Evolutionary conservation across 257 asterid species (phyloP).

Genomic region (Capsicum chinense): DNA sequence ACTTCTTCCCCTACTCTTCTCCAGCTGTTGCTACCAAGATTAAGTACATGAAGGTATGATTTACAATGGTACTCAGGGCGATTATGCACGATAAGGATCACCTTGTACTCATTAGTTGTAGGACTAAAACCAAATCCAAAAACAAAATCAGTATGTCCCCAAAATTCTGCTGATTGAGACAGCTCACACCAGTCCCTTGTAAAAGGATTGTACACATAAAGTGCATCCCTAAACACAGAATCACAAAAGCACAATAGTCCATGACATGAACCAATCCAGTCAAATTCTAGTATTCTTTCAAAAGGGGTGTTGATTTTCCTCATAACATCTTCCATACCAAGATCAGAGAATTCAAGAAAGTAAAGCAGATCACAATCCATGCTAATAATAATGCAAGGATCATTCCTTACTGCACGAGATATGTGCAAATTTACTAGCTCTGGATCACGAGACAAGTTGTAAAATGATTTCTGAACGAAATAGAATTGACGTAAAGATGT

Average conservation of each 20-base stretch:
- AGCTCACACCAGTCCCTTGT: no score
- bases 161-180: no score
- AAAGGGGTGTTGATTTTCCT: constrained; percentile 40
- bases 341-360: constrained; percentile 40
- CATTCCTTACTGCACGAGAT: constrained; percentile 26
- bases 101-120: no score
- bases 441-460: not conserved
- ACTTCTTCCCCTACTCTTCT: not conserved
- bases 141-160: no score
- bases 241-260: no score
- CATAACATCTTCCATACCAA: not conserved
- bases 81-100: no score
- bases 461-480: constrained; percentile 37
- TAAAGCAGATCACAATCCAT: constrained; percentile 40
- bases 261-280: no score
- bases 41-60: constrained; percentile 40
- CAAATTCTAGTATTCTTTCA: not conserved
- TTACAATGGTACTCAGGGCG: not conserved
- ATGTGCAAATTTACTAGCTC: constrained; percentile 33
- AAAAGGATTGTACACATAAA: no score
- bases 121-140: no score
- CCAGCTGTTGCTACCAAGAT: constrained; percentile 10
- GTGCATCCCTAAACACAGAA: no score
- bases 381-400: constrained; percentile 42
- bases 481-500: constrained; percentile 45